Percentiles rank a stretch among this genome's conserved stretches.
Conservation (phyloP, 75 land plant species). For the Pseudotsuga menziesii region DNA sequence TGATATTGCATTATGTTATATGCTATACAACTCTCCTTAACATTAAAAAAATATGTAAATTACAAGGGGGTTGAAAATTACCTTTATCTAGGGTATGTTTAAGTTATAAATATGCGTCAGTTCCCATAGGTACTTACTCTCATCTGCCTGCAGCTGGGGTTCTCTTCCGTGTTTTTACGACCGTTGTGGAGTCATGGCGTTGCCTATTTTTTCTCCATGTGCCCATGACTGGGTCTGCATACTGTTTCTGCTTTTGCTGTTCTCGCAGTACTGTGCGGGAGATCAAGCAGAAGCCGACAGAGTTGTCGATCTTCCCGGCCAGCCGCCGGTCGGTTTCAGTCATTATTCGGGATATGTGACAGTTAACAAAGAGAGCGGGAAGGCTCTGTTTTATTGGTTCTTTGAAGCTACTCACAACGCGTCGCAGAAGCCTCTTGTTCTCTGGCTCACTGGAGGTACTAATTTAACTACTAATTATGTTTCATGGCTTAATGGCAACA, state of each 20-base stretch:
- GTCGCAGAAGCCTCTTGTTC: slow-evolving; percentile 39
- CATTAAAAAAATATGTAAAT: too few species aligned
- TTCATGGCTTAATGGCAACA: not conserved
- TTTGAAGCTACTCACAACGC: slow-evolving; percentile 34
- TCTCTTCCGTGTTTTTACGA: too few species aligned
- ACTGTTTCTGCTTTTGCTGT: not conserved
- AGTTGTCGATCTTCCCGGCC: slow-evolving; percentile 37
- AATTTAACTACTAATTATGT: not conserved
- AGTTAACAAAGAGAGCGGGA: slow-evolving; percentile 17
- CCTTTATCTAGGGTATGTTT: too few species aligned
- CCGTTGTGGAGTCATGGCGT: not conserved
- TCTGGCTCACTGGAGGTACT: slow-evolving; percentile 69
- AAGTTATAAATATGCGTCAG: too few species aligned
- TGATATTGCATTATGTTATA: too few species aligned
- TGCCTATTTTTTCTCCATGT: not conserved
- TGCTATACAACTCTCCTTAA: too few species aligned
- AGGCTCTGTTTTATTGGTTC: slow-evolving; percentile 62
- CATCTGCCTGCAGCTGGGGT: too few species aligned
- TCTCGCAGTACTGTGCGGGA: not conserved
- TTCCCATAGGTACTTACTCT: too few species aligned
- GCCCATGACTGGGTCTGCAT: too few species aligned
- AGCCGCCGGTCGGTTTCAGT: slow-evolving; percentile 35
- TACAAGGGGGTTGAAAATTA: too few species aligned
- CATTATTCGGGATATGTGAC: slow-evolving; percentile 57
- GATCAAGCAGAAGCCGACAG: slow-evolving; percentile 13